These are phyloP conservation scores for Penicillium flavigenum DNA, from an alignment of 495 filamentous ascomycete species.

Conservation along the genomic window DNA sequence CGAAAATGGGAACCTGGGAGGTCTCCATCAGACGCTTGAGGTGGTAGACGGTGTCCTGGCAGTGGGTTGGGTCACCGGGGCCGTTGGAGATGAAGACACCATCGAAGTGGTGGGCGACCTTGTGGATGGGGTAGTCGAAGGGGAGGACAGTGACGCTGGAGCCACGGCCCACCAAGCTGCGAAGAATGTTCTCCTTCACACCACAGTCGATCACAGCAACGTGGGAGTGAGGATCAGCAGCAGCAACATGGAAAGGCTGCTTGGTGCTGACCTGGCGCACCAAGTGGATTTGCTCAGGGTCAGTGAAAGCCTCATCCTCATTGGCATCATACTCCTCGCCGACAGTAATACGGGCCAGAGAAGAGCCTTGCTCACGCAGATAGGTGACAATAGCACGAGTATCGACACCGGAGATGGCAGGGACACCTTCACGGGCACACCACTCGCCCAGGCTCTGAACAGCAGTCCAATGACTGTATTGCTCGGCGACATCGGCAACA, in stretches of 20 bases:
- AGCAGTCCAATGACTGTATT: slow-evolving; percentile 98
- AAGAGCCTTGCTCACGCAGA: slow-evolving; percentile 93
- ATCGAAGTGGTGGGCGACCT: slow-evolving; percentile 95
- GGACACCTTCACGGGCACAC: slow-evolving; percentile 94
- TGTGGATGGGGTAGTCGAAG: slow-evolving; percentile 95
- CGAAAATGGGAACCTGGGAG: slow-evolving; percentile 89
- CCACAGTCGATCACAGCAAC: slow-evolving; percentile 96
- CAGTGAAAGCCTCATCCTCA: slow-evolving; percentile 93
- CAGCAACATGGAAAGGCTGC: slow-evolving; percentile 89
- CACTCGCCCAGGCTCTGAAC: slow-evolving; percentile 90
- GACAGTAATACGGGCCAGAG: slow-evolving; percentile 89
- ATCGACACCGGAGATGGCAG: slow-evolving; percentile 94
- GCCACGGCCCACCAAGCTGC: slow-evolving; percentile 84
- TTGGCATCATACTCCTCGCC: slow-evolving; percentile 98
- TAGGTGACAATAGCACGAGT: slow-evolving; percentile 95
- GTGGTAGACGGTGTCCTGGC: slow-evolving; percentile 88
- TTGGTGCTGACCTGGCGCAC: slow-evolving; percentile 96
- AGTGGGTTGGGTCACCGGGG: slow-evolving; percentile 96
- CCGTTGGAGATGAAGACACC: slow-evolving; percentile 98
- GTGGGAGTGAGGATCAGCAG: slow-evolving; percentile 76
- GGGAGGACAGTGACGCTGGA: slow-evolving; percentile 90
- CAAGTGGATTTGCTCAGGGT: slow-evolving; percentile 93
- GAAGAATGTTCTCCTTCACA: slow-evolving; percentile 99
- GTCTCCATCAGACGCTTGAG: slow-evolving; percentile 83
- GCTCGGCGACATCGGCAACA: slow-evolving; percentile 86